Conservation (phyloP, 129 eudicot species). For the Sambucus nigra region DNA sequence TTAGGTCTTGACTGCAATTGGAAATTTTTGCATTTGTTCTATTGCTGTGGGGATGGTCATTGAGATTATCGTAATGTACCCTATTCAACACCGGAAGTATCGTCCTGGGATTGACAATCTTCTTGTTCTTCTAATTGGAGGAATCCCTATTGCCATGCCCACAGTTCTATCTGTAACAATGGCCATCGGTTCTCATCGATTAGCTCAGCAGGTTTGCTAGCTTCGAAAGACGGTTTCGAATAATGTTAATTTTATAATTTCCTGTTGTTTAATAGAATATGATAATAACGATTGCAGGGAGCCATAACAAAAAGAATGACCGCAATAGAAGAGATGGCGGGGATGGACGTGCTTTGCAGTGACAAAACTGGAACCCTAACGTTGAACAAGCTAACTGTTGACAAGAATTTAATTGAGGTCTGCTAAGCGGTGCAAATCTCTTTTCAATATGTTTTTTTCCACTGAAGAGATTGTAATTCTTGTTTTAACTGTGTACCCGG, state of each 20-base stretch:
- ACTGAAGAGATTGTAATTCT: background rate
- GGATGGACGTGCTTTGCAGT: slow-evolving; percentile 99
- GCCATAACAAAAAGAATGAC: slow-evolving; percentile 99
- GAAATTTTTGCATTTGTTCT: slow-evolving; percentile 97
- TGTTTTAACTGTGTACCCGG: background rate
- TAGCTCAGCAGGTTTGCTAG: slow-evolving; percentile 85
- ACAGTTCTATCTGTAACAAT: slow-evolving; percentile 96
- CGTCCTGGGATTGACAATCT: slow-evolving; percentile 99
- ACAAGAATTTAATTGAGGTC: slow-evolving; percentile 97
- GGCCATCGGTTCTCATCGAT: slow-evolving; percentile 98
- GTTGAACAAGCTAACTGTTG: slow-evolving; percentile 91
- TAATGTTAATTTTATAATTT: background rate
- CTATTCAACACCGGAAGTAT: slow-evolving; percentile 77
- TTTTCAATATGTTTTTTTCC: background rate
- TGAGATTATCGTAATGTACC: slow-evolving; percentile 88
- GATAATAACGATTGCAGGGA: slow-evolving; percentile 39
- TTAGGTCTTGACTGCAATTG: slow-evolving; percentile 97
- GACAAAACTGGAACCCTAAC: slow-evolving; percentile 98
- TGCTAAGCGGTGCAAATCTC: background rate
- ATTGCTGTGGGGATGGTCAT: slow-evolving; percentile 96
- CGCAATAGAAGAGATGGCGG: slow-evolving; percentile 99
- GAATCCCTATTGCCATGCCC: slow-evolving; percentile 99
- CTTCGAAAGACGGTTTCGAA: background rate
- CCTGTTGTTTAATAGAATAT: background rate
- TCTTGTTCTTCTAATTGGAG: slow-evolving; percentile 95